Evolutionary conservation across 2,329 filamentous ascomycete species (phyloP).

Genomic region (Westerdykella ornata): DNA sequence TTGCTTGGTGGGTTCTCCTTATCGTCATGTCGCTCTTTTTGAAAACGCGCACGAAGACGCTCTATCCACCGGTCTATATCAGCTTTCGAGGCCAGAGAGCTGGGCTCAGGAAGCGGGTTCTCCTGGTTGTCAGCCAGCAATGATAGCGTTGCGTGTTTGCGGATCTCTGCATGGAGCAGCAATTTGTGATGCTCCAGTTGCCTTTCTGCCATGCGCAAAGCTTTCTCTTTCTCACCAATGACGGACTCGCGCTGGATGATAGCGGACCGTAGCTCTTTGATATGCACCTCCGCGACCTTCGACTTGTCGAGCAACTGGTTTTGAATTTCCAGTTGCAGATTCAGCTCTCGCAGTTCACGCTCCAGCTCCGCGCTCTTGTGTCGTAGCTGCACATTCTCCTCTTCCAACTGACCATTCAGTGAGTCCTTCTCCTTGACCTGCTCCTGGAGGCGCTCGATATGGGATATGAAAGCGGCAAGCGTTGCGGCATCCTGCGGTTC

Average conservation of each 20-base stretch:
- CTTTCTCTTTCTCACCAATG: constrained; percentile 29
- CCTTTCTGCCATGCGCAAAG: constrained; percentile 22
- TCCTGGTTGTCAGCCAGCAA: constrained; percentile 15
- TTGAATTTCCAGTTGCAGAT: constrained; percentile 25
- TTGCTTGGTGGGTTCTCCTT: neutral
- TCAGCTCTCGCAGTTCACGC: constrained; percentile 18
- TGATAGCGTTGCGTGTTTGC: constrained; percentile 30
- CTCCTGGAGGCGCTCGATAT: constrained; percentile 30
- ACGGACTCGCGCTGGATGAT: constrained; percentile 28
- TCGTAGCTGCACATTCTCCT: constrained; percentile 14
- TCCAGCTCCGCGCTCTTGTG: constrained; percentile 16
- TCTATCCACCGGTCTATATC: constrained; percentile 34
- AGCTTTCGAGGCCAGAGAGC: constrained; percentile 22
- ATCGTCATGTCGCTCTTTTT: constrained; percentile 10
- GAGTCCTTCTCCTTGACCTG: constrained; percentile 28
- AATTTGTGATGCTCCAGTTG: constrained; percentile 38
- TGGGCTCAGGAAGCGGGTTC: constrained; percentile 25
- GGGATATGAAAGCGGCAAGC: constrained; percentile 19
- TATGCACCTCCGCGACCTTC: constrained; percentile 20
- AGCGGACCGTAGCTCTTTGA: constrained; percentile 24
- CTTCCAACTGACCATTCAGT: constrained; percentile 19
- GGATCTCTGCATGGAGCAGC: constrained; percentile 38
- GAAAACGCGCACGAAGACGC: constrained; percentile 28
- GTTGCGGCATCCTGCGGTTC: constrained; percentile 19
- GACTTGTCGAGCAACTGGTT: constrained; percentile 22